Evolutionary conservation across 2,329 filamentous ascomycete species (phyloP), one percentile per base, ranked within the genome.

Genomic region (Hymenoscyphus linearis): DNA sequence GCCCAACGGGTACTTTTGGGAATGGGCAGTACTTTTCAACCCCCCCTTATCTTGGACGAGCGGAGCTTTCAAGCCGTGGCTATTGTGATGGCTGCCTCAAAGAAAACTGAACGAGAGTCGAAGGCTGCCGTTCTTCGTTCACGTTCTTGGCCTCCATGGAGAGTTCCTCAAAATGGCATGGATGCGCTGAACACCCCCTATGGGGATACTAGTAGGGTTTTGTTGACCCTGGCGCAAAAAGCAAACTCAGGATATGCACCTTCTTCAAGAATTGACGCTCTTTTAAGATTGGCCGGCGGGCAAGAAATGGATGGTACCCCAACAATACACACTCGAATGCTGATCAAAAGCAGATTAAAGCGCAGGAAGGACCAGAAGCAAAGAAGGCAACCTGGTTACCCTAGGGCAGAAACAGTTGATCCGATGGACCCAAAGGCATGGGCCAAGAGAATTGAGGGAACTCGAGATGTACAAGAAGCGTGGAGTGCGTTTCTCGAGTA

Each of bases 111-210:
- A 6, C 73, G 72, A 4, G 85, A 88, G 70, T 74, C 71, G 14
- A 78, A 76, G 36, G 79, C 78, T 35, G 77, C 80, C 1, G 65
- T 72, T 22, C 79, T 82, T 31, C 78, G 84, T 60, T 74, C 76
- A 1, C 76, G 79, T 56, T 78, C 77, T 1, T 87, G 85, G 85
- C 85, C 85, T 10, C 85, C 85, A 0, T 87, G 85, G 72, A 74
- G 83, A 59, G 75, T 78, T 40, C 77, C 80, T 12, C 78, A 81
- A 61, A 82, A 87, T 67, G 85, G 84, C 1, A 80, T 83, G 63
- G 85, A 88, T 68, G 84, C 85, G 65, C 76, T 74, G 57, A 76
- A 78, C 57, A 76, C 77, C 4, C 75, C 74, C 1, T 77, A 82
- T 52, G 81, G 85, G 27, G 81, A 82, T 62, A 75, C 79, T 65